phyloP scores from a whole-genome alignment of 83 land plant species.

The Picea abies region DNA sequence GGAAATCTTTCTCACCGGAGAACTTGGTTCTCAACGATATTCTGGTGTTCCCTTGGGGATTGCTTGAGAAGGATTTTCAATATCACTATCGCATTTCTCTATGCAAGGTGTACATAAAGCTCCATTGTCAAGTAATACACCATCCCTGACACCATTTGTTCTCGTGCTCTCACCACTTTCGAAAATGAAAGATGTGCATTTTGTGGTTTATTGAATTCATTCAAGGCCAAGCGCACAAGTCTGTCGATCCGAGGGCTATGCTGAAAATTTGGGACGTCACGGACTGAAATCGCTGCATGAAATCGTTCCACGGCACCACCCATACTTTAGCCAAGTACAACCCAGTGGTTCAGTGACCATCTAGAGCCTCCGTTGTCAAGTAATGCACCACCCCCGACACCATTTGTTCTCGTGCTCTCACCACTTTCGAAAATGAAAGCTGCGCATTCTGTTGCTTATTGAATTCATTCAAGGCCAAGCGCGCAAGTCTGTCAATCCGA shows the following conservation, averaged over 20 bases:
- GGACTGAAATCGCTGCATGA: conserved; percentile 41
- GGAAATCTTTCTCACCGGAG: background rate
- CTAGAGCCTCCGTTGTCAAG: background rate
- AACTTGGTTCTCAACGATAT: background rate
- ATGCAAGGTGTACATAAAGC: no score
- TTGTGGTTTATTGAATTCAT: no score
- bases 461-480: no score
- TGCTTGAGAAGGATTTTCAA: background rate
- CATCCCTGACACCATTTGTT: no score
- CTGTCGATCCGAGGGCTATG: conserved; percentile 41
- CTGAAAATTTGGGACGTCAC: conserved; percentile 1
- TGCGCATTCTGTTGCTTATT: no score
- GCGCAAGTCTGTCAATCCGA: conserved; percentile 6
- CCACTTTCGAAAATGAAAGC: no score
- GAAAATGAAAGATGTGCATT: no score
- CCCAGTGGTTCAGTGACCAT: conserved; percentile 46
- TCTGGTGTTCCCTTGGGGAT: background rate
- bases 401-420: no score
- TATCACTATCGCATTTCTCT: background rate
- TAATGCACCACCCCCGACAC: no score
- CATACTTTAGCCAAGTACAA: conserved; percentile 77
- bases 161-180: no score
- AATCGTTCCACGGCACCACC: conserved; percentile 70
- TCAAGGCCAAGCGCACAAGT: no score
- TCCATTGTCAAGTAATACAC: no score